These are phyloP conservation scores for Stagonosporopsis tanaceti DNA, from an alignment of 2,329 filamentous ascomycete species.

Conservation along the genomic window DNA sequence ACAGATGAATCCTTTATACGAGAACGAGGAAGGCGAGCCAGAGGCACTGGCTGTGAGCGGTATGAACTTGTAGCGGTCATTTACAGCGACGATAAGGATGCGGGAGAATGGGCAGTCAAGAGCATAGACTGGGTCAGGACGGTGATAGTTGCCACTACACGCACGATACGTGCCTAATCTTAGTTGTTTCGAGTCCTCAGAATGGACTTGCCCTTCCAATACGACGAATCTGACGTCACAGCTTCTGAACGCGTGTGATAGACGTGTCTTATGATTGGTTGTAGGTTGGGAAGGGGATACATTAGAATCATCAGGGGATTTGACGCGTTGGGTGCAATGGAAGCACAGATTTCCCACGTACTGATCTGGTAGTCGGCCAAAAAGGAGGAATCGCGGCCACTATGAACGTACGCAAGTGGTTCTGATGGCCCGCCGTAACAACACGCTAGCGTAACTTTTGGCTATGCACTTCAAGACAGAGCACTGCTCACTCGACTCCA, in stretches of 20 bases:
- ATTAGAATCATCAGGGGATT: neutral
- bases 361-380: constrained; percentile 4
- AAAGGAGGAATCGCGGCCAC: constrained; percentile 14
- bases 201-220: neutral
- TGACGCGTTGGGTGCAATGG: constrained; percentile 11
- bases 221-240: constrained; percentile 11
- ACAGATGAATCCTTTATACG: constrained; percentile 44
- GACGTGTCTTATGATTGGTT: constrained; percentile 1
- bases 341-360: neutral
- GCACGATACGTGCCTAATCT: neutral
- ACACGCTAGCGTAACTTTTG: constrained; percentile 21
- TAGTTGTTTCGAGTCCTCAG: neutral
- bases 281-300: no score
- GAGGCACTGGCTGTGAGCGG: constrained; percentile 33
- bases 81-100: neutral
- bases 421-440: constrained; percentile 11
- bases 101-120: neutral
- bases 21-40: constrained; percentile 45
- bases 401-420: constrained; percentile 8
- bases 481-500: constrained; percentile 18
- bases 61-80: constrained; percentile 28
- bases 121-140: no score
- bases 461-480: constrained; percentile 19
- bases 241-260: constrained; percentile 3
- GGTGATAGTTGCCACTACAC: neutral